Evolutionary conservation across 108 stramenopile species (phyloP), one percentile per base, ranked within the genome.

Genomic region (Stephanodiscus triporus): DNA sequence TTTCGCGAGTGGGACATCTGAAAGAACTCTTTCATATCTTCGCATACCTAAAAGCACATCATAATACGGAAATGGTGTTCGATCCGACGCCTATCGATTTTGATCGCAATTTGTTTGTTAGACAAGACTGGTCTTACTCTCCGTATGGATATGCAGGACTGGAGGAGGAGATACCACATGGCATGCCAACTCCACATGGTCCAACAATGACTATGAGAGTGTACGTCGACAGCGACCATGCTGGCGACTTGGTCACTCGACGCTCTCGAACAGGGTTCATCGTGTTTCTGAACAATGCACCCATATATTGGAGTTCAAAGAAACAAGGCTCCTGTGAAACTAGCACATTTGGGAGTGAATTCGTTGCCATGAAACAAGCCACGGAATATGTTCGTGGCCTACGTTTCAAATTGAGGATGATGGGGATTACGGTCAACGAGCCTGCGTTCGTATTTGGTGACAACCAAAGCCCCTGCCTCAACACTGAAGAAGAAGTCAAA

Each of bases 331-430:
- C 48, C n/a, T 49, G 48, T 53, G 85, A 74, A 55, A 32, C 51
- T 0, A 49, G 43, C n/a, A 68, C 72, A 4, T 76, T 72, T 54
- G 71, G 76, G 16, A 37, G 51, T 20, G 86, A 89, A 57, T 85
- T 86, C n/a, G n/a, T n/a, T n/a, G n/a, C n/a, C n/a, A n/a, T n/a
- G n/a, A n/a, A n/a, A n/a, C n/a, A n/a, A n/a, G n/a, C n/a, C n/a
- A n/a, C n/a, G n/a, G n/a, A n/a, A n/a, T n/a, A n/a, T n/a, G n/a
- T n/a, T n/a, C n/a, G n/a, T n/a, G n/a, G n/a, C n/a, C n/a, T n/a
- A n/a, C n/a, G n/a, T n/a, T n/a, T n/a, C n/a, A n/a, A n/a, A n/a
- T n/a, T n/a, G n/a, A n/a, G n/a, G n/a, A n/a, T n/a, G n/a, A n/a
- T n/a, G n/a, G n/a, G n/a, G n/a, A n/a, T n/a, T n/a, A n/a, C n/a